Percentiles rank a stretch among this genome's conserved stretches.
These are phyloP conservation scores for Mikania micrantha DNA, from an alignment of 129 eudicot genomes.

Conservation along the genomic window DNA sequence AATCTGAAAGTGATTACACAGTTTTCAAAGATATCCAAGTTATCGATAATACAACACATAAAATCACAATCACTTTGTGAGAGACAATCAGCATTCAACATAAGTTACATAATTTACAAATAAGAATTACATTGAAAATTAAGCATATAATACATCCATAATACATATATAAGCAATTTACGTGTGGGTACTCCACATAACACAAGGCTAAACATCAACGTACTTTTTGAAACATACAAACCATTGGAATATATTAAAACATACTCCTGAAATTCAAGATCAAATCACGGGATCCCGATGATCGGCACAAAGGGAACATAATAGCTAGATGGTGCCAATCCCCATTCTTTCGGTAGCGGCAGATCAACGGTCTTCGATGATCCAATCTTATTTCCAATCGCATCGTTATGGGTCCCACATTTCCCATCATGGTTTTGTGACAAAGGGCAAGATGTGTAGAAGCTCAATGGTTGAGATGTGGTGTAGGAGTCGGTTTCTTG, in stretches of 20 bases:
- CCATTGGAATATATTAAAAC: neutral
- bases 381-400: conserved; percentile 14
- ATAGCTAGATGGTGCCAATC: conserved; percentile 80
- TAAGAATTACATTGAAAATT: neutral
- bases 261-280: neutral
- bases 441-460: conserved; percentile 64
- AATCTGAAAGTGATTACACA: no score
- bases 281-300: conserved; percentile 70
- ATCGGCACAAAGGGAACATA: conserved; percentile 72
- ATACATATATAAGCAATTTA: conserved; percentile 9
- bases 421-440: conserved; percentile 22
- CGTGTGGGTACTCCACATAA: neutral
- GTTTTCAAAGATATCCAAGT: no score
- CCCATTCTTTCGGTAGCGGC: conserved; percentile 87
- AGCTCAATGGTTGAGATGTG: conserved; percentile 44
- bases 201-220: neutral
- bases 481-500: conserved; percentile 35
- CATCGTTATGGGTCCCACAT: conserved; percentile 28
- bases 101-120: neutral
- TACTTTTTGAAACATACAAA: conserved; percentile 1
- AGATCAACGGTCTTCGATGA: conserved; percentile 65
- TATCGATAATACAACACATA: no score
- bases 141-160: neutral
- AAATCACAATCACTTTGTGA: no score
- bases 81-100: no score